Evolutionary conservation across 2,329 filamentous ascomycete species (phyloP), one percentile per base, ranked within the genome.

Genomic region (Ophiosphaerella narmari): DNA sequence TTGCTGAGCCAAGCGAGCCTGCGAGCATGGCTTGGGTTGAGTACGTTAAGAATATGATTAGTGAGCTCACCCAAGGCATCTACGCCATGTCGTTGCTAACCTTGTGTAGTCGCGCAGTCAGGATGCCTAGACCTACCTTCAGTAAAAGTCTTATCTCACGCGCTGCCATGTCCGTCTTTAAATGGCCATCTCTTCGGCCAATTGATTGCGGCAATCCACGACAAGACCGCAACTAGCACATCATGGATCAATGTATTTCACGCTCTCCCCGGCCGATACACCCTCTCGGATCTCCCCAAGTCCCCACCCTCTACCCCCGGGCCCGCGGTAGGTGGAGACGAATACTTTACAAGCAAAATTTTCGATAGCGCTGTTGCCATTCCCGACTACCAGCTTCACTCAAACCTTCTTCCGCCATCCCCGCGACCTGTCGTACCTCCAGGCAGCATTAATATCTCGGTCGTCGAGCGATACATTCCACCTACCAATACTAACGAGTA

Each of bases 391-490:
- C 80, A 84, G 57, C 77, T 82, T 53, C 79, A 82, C 53, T 75
- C 77, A 5, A 75, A 75, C 39, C 75, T 78, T 14, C 67, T 79
- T 4, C 76, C 80, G 7, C 76, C 79, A 37, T 80, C 78, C 11
- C 82, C 82, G 9, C 75, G 78, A 47, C 82, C 83, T 2, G 78
- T 86, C 37, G 84, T 86, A 1, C 80, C 83, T 5, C 84, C 84
- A 0, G 78, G 78, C 14, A 83, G 80, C 42, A 82, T 86, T 53
- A 78, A 86, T 46, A 74, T 86, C 35, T 82, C 83, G 2, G 76
- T 86, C 11, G 77, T 87, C 4, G 85, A 87, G 69, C 80, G 85
- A 33, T 87, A 85, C 66, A 83, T 87, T n/a, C 85, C 85, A 14
- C 84, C 85, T 2, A 79, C 82, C 0, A 84, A 79, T 18, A 63